Evolutionary conservation across 164 flowering plant species (phyloP).

Genomic region (Amborella trichopoda): DNA sequence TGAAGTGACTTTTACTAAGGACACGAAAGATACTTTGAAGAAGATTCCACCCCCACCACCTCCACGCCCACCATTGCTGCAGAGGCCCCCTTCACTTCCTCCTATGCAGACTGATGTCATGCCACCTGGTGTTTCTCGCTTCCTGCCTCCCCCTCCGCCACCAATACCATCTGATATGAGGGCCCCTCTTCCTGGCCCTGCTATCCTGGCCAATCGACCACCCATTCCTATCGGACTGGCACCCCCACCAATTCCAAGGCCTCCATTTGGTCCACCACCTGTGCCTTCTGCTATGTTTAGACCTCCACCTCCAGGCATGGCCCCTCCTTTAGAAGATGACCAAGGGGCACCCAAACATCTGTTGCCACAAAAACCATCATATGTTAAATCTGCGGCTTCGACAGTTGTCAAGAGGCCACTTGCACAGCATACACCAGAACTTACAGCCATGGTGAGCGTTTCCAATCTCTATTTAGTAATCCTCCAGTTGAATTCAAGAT

Average conservation of each 20-base stretch:
- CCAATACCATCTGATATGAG: slow-evolving; percentile 41
- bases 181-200: slow-evolving; percentile 37
- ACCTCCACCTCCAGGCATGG: slow-evolving; percentile 83
- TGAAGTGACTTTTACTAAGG: slow-evolving; percentile 23
- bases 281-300: slow-evolving; percentile 63
- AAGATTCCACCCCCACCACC: slow-evolving; percentile 74
- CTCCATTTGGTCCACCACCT: slow-evolving; percentile 72
- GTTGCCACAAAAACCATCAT: slow-evolving; percentile 74
- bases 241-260: slow-evolving; percentile 31
- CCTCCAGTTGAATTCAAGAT: no score
- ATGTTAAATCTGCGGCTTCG: slow-evolving; percentile 91
- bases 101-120: slow-evolving; percentile 54
- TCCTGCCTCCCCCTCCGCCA: slow-evolving; percentile 81
- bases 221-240: slow-evolving; percentile 43
- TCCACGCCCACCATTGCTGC: slow-evolving; percentile 32
- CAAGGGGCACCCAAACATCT: slow-evolving; percentile 20
- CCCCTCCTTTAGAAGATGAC: slow-evolving; percentile 40
- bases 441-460: slow-evolving; percentile 85
- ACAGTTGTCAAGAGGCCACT: slow-evolving; percentile 98
- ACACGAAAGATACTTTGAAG: slow-evolving; percentile 29
- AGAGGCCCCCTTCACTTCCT: slow-evolving; percentile 34
- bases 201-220: slow-evolving; percentile 38
- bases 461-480: no score
- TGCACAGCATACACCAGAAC: slow-evolving; percentile 99
- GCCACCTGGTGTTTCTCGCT: slow-evolving; percentile 75